Base-by-base conservation (phyloP, 148 eudicot species). In the Vaccinium myrtillus region DNA sequence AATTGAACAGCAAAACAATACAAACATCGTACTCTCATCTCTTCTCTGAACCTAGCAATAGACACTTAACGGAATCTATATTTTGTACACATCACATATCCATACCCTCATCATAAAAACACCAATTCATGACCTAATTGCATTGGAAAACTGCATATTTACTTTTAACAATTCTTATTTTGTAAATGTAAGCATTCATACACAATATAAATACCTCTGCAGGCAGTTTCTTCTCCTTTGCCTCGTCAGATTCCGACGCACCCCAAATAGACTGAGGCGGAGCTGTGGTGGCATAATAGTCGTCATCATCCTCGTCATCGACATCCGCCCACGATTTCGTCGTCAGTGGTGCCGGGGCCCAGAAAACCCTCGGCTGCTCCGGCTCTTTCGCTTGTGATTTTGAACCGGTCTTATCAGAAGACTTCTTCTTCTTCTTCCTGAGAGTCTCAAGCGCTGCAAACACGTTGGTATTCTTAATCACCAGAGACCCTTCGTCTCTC, bases 271-370 rank as follows among this genome's bases (percentile, higher is more conserved):
- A 84, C 79, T 81, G 90, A 13, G 91, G 93, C 0, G 99, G 99
- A 21, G 95, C 98, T 8, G 93, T 89, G 58, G 98, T 94, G 76
- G 95, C 96, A 81, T 90, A 94, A 79, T 91, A 96, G 85, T 96
- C 99, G 25, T 96, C 99, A 51, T 96, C 99, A 77, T 96, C 99
- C 43, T 96, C 98, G 23, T 96, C 98, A 71, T 94, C 98, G 8
- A 96, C 98, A 87, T 96, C 99, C n/a, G 97, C 99, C 99, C 99
- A 96, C 46, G 98, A 96, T 54, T 92, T 94, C 16, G 77, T 85
- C 15, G 86, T 91, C 86, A 96, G 69, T 23, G 94, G 97, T 1
- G 97, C 76, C 1, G 98, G 97, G 14, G 91, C 89, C 97, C 98
- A 96, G 61, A 86, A 85, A 16, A 94, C 89, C 86, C 43, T 91